Evolutionary conservation across 2,329 filamentous ascomycete species (phyloP), one percentile per base, ranked within the genome.

Genomic region (Colletotrichum liaoningense): DNA sequence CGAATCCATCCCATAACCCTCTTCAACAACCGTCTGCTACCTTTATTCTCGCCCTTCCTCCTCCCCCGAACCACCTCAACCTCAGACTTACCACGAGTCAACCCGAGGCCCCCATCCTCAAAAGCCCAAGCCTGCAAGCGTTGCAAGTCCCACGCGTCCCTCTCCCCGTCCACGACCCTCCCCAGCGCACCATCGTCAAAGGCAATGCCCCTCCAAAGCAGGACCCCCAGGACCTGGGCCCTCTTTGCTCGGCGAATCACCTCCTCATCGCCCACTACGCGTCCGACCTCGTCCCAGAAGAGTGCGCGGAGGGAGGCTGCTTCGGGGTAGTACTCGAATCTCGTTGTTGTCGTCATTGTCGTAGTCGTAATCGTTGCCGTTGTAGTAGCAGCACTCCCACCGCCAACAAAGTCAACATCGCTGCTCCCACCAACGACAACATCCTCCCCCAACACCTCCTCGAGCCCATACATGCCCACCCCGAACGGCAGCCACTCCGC

Each of bases 131-230:
- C 52, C 55, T 87, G 84, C 49, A 93, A 80, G 76, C 85, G 86
- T 35, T 83, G 82, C n/a, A 92, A 78, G 77, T 92, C 90, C 49
- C 82, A 82, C 26, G 81, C 80, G 76, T 93, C 90, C 26, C 81
- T 81, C 2, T 80, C 83, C 56, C 84, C 83, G 71, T 88, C 81
- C 1, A 92, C 88, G 19, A 89, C 89, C 1, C 91, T 84, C 79
- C 92, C 84, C 67, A 93, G 85, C 38, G 80, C 82, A 0, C 91
- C 90, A 28, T 89, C 85, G 77, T 93, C 90, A 79, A 90, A 92
- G 2, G 90, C 90, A 77, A 89, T 90, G 1, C 90, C 91, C 78
- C 89, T 86, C 91, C 91, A 93, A 2, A 93, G 82, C 22, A 93
- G 73, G 6, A 92, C 84, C 0, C 91, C 90, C 22, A 92, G 76